Evolutionary conservation across 306 rosid genomes (phyloP).

Genomic region (Sophora flavescens): DNA sequence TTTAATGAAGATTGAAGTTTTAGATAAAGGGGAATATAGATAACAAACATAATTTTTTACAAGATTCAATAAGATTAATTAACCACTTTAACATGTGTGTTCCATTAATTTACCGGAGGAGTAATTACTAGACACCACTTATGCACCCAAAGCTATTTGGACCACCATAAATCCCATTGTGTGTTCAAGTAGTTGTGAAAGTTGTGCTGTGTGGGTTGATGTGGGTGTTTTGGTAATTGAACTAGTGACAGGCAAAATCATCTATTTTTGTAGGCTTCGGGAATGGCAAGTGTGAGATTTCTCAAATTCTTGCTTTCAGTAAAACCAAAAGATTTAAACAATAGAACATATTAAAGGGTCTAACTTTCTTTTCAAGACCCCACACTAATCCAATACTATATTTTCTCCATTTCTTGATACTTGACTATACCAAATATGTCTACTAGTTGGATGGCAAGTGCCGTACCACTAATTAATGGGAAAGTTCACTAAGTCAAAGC

Average conservation of each 20-base stretch:
- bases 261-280: conserved; percentile 58
- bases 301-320: conserved; percentile 59
- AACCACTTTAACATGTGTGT: too few relatives aligned
- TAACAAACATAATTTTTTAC: too few relatives aligned
- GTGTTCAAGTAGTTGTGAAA: too few relatives aligned
- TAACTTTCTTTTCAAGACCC: conserved; percentile 8
- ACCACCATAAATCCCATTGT: too few relatives aligned
- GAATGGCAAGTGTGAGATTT: conserved; percentile 58
- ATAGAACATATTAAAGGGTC: conserved; percentile 32
- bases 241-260: conserved; percentile 48
- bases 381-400: background rate
- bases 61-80: too few relatives aligned
- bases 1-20: too few relatives aligned
- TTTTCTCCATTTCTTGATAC: conserved; percentile 36
- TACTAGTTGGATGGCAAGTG: conserved; percentile 51
- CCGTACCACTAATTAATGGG: conserved; percentile 60
- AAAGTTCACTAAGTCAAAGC: conserved; percentile 56
- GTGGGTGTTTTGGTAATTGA: background rate
- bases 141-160: too few relatives aligned
- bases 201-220: too few relatives aligned
- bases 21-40: too few relatives aligned
- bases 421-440: conserved; percentile 56
- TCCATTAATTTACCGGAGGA: too few relatives aligned
- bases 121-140: too few relatives aligned
- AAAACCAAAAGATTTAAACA: conserved; percentile 50